Conservation (phyloP, 352 stramenopile species). For the Aphanomyces astaci region DNA sequence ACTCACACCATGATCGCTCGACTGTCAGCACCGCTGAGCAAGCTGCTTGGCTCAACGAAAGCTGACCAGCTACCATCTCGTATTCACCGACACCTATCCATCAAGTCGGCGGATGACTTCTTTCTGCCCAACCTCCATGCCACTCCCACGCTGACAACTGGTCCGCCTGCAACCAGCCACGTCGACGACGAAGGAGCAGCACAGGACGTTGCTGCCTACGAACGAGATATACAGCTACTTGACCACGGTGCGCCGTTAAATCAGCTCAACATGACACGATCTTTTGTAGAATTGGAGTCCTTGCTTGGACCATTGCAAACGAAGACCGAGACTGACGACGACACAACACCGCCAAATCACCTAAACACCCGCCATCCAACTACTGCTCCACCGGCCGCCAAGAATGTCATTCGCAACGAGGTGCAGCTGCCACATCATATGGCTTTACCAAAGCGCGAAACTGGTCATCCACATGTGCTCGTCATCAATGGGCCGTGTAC, state of each 20-base stretch:
- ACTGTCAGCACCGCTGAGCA: too few relatives aligned
- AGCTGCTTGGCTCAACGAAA: too few relatives aligned
- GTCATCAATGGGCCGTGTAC: constrained; percentile 17
- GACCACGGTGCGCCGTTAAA: not conserved
- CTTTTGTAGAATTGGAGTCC: constrained; percentile 1
- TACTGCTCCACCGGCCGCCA: too few relatives aligned
- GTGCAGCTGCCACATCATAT: too few relatives aligned
- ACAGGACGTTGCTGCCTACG: not conserved
- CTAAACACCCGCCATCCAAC: not conserved
- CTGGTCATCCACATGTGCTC: not conserved
- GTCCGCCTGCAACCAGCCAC: not conserved
- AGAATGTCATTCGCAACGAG: too few relatives aligned
- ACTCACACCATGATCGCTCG: too few relatives aligned
- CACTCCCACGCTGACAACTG: not conserved
- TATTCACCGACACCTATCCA: not conserved
- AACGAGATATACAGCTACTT: constrained; percentile 6
- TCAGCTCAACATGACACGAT: too few relatives aligned
- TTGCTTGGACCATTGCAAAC: not conserved
- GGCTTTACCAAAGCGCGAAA: too few relatives aligned
- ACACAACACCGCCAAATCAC: not conserved
- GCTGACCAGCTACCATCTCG: not conserved
- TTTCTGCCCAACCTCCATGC: constrained; percentile 17
- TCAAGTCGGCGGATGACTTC: constrained; percentile 15
- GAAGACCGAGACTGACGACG: not conserved
- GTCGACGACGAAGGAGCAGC: not conserved